Conservation (phyloP, 2,329 filamentous ascomycete species). For the Septoria linicola region DNA sequence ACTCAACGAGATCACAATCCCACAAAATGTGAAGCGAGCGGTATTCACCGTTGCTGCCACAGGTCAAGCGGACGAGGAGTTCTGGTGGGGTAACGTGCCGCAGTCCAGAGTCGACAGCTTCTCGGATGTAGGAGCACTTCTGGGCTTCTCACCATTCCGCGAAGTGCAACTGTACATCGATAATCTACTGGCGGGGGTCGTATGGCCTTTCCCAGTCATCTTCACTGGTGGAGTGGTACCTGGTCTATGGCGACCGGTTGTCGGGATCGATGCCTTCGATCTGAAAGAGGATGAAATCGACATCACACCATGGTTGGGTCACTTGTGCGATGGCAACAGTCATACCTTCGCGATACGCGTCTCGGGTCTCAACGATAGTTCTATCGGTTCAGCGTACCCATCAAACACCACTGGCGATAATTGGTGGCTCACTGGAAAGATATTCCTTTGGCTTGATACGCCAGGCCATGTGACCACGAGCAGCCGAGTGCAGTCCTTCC, state of each 20-base stretch:
- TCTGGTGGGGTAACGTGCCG: conserved; percentile 68
- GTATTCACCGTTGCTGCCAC: conserved; percentile 75
- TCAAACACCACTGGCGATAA: conserved; percentile 60
- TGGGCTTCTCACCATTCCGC: conserved; percentile 70
- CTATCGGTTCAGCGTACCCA: conserved; percentile 49
- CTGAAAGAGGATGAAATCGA: conserved; percentile 78
- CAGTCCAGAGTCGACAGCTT: conserved; percentile 62
- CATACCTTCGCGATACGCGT: conserved; percentile 70
- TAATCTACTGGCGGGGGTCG: conserved; percentile 67
- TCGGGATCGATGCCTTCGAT: conserved; percentile 76
- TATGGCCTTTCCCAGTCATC: conserved; percentile 79
- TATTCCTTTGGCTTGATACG: conserved; percentile 72
- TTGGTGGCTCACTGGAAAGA: conserved; percentile 76
- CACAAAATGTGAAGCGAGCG: conserved; percentile 65
- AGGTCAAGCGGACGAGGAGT: conserved; percentile 71
- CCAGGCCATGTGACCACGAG: conserved; percentile 52
- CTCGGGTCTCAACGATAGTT: conserved; percentile 61
- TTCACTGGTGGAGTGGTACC: conserved; percentile 80
- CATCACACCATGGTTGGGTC: conserved; percentile 71
- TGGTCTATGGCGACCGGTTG: conserved; percentile 73
- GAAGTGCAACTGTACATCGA: conserved; percentile 78
- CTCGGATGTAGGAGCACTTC: conserved; percentile 53
- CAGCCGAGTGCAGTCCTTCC: conserved; percentile 39
- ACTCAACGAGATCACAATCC: conserved; percentile 60
- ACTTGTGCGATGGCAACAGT: conserved; percentile 62